phyloP scores from a whole-genome alignment of 202 grass and related monocot genomes.

The Setaria italica region DNA sequence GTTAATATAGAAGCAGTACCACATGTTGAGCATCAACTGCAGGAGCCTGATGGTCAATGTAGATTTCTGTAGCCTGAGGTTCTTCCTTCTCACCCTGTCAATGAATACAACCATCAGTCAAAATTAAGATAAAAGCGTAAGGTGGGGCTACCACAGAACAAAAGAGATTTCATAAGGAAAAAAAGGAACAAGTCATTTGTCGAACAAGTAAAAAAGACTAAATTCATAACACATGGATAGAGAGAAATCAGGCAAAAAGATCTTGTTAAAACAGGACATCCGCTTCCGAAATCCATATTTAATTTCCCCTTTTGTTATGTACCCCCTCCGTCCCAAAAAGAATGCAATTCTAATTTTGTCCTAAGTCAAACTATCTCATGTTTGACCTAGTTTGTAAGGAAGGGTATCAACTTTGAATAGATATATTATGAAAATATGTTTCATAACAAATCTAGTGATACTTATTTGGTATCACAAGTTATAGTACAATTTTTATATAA shows the following conservation, averaged over 20 bases:
- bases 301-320: not conserved
- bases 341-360: too few species aligned
- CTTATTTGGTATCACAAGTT: too few species aligned
- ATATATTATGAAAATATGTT: too few species aligned
- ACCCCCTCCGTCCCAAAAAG: too few species aligned
- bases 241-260: not conserved
- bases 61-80: slow-evolving; percentile 43
- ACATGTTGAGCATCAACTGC: slow-evolving; percentile 41
- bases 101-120: slow-evolving; percentile 19
- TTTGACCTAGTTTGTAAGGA: too few species aligned
- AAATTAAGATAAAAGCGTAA: not conserved
- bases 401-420: too few species aligned
- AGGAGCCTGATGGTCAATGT: slow-evolving; percentile 46
- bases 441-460: too few species aligned
- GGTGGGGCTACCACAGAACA: not conserved
- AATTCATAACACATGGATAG: not conserved
- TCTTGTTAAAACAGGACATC: not conserved
- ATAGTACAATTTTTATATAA: too few species aligned
- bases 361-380: too few species aligned
- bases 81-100: slow-evolving; percentile 56
- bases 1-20: slow-evolving; percentile 37
- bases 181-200: not conserved
- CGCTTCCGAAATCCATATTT: not conserved
- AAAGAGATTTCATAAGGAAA: not conserved
- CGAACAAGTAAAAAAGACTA: not conserved